A percentile compares a stretch with the other conserved stretches of the same genome.
Conservation (phyloP, 768 basidiomycete genomes). For the Sistotremastrum suecicum region DNA sequence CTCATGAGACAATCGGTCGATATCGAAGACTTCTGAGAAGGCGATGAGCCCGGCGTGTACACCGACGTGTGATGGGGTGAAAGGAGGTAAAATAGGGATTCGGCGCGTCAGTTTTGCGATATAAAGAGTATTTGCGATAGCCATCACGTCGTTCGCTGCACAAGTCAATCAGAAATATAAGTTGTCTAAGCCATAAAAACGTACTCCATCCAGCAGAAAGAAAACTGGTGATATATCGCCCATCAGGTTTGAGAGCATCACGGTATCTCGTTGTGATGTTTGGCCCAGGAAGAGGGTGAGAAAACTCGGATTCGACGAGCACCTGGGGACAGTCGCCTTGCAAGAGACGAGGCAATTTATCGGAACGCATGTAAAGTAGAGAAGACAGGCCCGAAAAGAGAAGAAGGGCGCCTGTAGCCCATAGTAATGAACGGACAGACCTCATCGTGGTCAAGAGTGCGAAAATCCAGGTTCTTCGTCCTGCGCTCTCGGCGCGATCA, state of each 20-base stretch:
- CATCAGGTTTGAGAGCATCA: constrained; percentile 12
- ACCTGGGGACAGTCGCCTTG: no score
- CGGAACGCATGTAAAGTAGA: no score
- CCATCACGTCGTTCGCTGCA: constrained; percentile 12
- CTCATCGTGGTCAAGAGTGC: no score
- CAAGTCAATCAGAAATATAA: background rate
- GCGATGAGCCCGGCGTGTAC: constrained; percentile 33
- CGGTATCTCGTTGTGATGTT: no score
- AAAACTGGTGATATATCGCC: constrained; percentile 11
- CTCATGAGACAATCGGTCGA: constrained; percentile 31
- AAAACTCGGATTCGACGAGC: no score
- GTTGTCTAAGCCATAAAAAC: background rate
- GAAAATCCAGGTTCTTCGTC: no score
- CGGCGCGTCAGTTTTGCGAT: constrained; percentile 43
- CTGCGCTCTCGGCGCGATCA: no score
- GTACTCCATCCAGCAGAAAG: constrained; percentile 10
- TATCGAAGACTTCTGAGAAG: constrained; percentile 49
- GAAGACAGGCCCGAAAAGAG: no score
- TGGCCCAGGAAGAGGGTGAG: no score
- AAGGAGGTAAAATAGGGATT: constrained; percentile 43
- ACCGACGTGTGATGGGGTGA: constrained; percentile 40
- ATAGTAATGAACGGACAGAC: no score
- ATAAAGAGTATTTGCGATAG: constrained; percentile 35
- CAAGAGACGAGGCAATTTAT: no score
- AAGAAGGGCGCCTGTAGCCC: no score